Evolutionary conservation across 2,329 filamentous ascomycete species (phyloP).

Genomic region (Microdochium bolleyi): DNA sequence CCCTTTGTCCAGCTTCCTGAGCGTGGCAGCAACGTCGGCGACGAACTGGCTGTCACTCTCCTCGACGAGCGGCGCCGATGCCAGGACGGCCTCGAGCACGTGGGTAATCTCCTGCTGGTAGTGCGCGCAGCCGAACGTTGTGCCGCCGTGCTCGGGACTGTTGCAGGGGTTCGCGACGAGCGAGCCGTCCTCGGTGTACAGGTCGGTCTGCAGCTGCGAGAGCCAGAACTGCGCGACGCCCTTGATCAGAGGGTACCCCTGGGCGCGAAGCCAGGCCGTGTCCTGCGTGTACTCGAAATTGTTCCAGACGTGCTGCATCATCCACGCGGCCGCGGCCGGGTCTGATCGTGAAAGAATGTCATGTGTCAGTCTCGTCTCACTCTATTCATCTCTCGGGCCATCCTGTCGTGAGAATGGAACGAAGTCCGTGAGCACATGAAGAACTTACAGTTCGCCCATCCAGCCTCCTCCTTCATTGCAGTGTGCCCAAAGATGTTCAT

Average conservation of each 20-base stretch:
- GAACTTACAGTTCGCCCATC: conserved; percentile 23
- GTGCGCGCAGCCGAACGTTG: conserved; percentile 45
- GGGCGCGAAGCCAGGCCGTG: conserved; percentile 31
- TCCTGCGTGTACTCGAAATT: conserved; percentile 46
- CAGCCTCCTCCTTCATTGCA: conserved; percentile 21
- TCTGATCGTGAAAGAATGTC: conserved; percentile 13
- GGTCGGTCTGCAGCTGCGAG: conserved; percentile 40
- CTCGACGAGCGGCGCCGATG: conserved; percentile 10
- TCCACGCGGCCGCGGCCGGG: conserved; percentile 44
- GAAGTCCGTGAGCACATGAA: not conserved
- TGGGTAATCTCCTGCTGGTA: conserved; percentile 43
- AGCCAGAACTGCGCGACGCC: conserved; percentile 48
- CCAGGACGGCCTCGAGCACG: conserved; percentile 28
- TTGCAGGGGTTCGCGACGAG: conserved; percentile 51
- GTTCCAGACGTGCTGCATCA: conserved; percentile 53
- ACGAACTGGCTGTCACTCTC: conserved; percentile 21
- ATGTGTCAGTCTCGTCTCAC: not conserved
- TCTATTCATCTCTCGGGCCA: no score
- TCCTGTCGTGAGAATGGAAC: not conserved
- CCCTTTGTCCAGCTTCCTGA: conserved; percentile 23
- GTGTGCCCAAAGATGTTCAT: conserved; percentile 53
- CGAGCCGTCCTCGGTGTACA: conserved; percentile 38
- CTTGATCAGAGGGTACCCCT: conserved; percentile 46
- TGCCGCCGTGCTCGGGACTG: conserved; percentile 47
- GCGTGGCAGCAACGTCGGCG: conserved; percentile 26